Percentiles rank a stretch among this genome's conserved stretches.
These are phyloP conservation scores for Penicillium soppii DNA, from an alignment of 495 filamentous ascomycete species.

Conservation along the genomic window DNA sequence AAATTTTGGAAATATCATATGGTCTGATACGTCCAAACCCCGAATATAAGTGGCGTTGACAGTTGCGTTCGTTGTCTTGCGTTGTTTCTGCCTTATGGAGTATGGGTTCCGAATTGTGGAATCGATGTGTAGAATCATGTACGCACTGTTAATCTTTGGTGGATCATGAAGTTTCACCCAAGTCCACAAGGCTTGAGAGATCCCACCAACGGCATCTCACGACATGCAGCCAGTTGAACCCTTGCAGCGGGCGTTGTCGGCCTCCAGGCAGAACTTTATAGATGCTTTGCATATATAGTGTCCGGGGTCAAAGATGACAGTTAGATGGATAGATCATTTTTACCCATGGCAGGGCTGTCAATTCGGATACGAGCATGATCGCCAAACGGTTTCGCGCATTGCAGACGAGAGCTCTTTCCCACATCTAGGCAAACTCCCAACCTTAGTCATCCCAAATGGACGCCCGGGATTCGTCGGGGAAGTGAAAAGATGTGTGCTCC, in stretches of 20 bases:
- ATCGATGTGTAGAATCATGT: conserved; percentile 1
- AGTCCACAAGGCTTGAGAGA: conserved; percentile 1
- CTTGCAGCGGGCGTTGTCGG: conserved; percentile 5
- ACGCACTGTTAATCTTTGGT: not conserved
- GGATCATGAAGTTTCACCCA: not conserved
- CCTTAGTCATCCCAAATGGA: not conserved
- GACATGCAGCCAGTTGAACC: not conserved
- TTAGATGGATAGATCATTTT: conserved; percentile 5
- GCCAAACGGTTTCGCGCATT: conserved; percentile 29
- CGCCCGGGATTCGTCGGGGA: conserved; percentile 14
- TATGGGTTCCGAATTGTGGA: not conserved
- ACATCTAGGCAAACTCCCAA: no score
- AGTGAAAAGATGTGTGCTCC: not conserved
- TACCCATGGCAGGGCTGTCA: not conserved
- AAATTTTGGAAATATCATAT: conserved; percentile 4
- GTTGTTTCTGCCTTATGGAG: not conserved
- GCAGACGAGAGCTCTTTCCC: not conserved
- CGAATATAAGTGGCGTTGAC: not conserved
- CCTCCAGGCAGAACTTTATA: not conserved
- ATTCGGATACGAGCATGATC: conserved; percentile 23
- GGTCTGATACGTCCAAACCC: conserved; percentile 10
- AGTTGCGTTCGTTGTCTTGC: conserved; percentile 1
- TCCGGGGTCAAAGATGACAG: conserved; percentile 8
- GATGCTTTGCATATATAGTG: conserved; percentile 6
- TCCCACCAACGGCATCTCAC: conserved; percentile 3